Percentiles rank a stretch among this genome's conserved stretches.
These are phyloP conservation scores for Ascochyta viciae-villosae DNA, from an alignment of 2,329 filamentous ascomycete genomes.

Conservation along the genomic window DNA sequence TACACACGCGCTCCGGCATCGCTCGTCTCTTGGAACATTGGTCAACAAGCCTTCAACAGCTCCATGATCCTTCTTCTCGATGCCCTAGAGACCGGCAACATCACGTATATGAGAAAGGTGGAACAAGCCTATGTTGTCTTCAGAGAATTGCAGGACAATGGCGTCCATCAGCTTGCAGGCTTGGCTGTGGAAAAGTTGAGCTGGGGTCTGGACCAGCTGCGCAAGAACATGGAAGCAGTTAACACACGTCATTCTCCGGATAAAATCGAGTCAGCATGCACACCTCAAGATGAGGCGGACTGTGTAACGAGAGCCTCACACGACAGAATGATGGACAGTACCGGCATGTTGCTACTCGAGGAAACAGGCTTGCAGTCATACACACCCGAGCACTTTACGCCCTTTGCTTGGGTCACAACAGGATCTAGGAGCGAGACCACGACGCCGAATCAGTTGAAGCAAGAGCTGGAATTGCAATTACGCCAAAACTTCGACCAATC, in stretches of 20 bases:
- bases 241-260: conserved; percentile 9
- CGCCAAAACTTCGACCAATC: conserved; percentile 20
- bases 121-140: conserved; percentile 54
- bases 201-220: conserved; percentile 37
- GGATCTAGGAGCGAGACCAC: conserved; percentile 14
- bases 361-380: conserved; percentile 54
- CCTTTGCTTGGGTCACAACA: conserved; percentile 39
- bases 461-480: conserved; percentile 20
- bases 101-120: conserved; percentile 43
- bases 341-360: conserved; percentile 57
- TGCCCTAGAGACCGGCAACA: conserved; percentile 51
- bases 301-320: conserved; percentile 22
- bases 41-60: conserved; percentile 59
- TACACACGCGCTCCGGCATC: conserved; percentile 52
- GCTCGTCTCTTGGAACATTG: conserved; percentile 57
- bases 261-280: conserved; percentile 11
- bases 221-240: conserved; percentile 20
- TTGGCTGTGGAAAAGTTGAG: conserved; percentile 53
- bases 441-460: conserved; percentile 10
- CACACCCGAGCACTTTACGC: conserved; percentile 41
- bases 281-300: conserved; percentile 22
- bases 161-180: conserved; percentile 55
- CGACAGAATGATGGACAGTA: conserved; percentile 56
- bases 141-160: conserved; percentile 50
- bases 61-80: conserved; percentile 58